Conservation (phyloP, 345 rosid species). For the Gossypium bickii region DNA sequence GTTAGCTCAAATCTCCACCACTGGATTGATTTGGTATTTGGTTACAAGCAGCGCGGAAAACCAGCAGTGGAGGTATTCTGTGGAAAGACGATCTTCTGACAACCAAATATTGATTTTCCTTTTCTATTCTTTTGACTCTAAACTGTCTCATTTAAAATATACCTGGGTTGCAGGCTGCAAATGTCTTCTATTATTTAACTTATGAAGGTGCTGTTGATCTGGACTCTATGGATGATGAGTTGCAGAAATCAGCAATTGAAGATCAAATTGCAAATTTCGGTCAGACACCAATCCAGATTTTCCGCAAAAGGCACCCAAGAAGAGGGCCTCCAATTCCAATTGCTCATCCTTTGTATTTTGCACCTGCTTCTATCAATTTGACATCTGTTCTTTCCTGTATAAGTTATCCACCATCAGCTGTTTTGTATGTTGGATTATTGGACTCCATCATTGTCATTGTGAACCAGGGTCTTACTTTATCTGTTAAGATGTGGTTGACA, state of each 20-base stretch:
- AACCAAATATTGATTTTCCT: background rate
- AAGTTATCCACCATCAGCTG: conserved; percentile 61
- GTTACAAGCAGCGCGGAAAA: conserved; percentile 94
- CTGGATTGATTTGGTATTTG: conserved; percentile 96
- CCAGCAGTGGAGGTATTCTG: conserved; percentile 87
- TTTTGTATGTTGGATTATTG: conserved; percentile 59
- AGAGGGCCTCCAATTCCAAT: conserved; percentile 97
- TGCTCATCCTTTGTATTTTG: conserved; percentile 86
- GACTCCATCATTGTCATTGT: conserved; percentile 81
- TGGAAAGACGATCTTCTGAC: conserved; percentile 1
- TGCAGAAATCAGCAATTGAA: conserved; percentile 94
- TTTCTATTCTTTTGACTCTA: background rate
- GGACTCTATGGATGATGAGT: conserved; percentile 85
- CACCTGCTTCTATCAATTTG: conserved; percentile 85
- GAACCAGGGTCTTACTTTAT: conserved; percentile 80
- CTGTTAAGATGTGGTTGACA: conserved; percentile 92
- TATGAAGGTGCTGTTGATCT: conserved; percentile 92
- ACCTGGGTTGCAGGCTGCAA: conserved; percentile 73
- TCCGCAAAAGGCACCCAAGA: conserved; percentile 91
- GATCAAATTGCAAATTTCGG: conserved; percentile 99
- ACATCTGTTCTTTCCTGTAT: conserved; percentile 58
- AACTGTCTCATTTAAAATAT: conserved; percentile 15
- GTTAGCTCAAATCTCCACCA: conserved; percentile 98
- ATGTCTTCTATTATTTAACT: conserved; percentile 89
- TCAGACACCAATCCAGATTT: conserved; percentile 93